Evolutionary conservation across 768 basidiomycete species (phyloP), one percentile per base, ranked within the genome.

Genomic region (Boletus reticulatus): DNA sequence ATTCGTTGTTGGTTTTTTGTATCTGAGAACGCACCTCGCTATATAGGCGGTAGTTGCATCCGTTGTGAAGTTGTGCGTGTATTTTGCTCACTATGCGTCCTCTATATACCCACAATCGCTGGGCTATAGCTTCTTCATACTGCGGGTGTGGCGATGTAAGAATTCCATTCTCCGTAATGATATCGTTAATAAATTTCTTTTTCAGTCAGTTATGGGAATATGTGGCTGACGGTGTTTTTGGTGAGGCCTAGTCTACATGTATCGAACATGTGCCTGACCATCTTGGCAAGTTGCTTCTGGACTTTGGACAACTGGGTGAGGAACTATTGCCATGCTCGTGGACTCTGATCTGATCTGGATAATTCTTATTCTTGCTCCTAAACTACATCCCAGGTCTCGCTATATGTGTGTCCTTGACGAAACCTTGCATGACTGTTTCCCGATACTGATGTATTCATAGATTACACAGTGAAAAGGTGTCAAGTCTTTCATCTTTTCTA

Each of bases 131-230:
- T 75, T 77, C 47, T 86, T 84, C 55, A 75, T 80, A 1, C 72
- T 84, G 69, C 80, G 84, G 16, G 84, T 85, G 13, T 86, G 83
- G 83, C 70, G 83, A 68, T 86, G 84, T 84, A 67, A 55, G 69
- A 12, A 50, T 60, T 72, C 20, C 47, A 65, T 17, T 55, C 11
- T 13, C 16, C 10, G 11, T 38, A n/a, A 37, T 32, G 12, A 32
- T 27, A 38, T 17, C 14, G 27, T 27, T 4, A 24, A 27, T 52
- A 24, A 55, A 48, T 19, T 32, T n/a, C 4, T 24, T 19, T 47
- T 46, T 27, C 56, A 85, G 84, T 86, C 62, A 85, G 84, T 70
- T 73, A 81, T 42, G 72, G 75, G 36, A 85, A 84, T 57, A 52
- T 77, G 11, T 67, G 61, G 39, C 64, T 84, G 22, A 82, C 82